Base-by-base conservation (phyloP, 768 basidiomycete species). In the Leccinum pellstonianum region DNA sequence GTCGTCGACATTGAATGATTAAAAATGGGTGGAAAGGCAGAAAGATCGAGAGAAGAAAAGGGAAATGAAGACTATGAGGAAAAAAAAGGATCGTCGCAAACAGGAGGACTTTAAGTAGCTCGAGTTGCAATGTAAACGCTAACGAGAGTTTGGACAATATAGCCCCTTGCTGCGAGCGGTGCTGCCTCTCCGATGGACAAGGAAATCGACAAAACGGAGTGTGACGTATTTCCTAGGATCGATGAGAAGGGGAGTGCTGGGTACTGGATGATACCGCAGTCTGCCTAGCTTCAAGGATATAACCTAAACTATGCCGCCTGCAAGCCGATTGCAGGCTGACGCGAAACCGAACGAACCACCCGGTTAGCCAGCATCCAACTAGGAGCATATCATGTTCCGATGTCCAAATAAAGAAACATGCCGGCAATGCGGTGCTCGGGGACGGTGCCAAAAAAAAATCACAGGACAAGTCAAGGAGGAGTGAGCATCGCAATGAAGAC, bases 401-500 rank as follows among this genome's bases (percentile, higher is more conserved):
- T 27, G 15, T 35, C 70, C 71, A 74, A 62, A 68, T 55, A 48
- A 37, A 62, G 55, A 63, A 68, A 56, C 3, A 49, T 73, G 55
- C 58, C 64, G 64, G 62, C 55, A 75, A 59, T 56, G 69, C 69
- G 38, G 69, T 69, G 69, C 58, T 59, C 56, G 52, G 61, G 51
- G 48, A 57, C 54, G 52, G 50, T 35, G 43, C 37, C 31, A 61
- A 55, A 41, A 19, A 19, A 9, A 37, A n/a, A n/a, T 15, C 37
- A 43, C n/a, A n/a, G 41, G 9, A 46, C 41, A 10, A 11, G 41
- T 14, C 54, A 62, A 56, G 53, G 25, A 37, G 47, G 57, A 56
- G 38, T 25, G n/a, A 9, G 58, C 57, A 70, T 68, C 50, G 62
- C 61, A 63, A 58, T 50, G 43, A 21, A 19, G 52, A 85, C 91